A percentile compares a stretch with the other conserved stretches of the same genome.
These are phyloP conservation scores for Bonia amplexicaulis DNA, from an alignment of 176 grass and related monocot genomes.

Conservation along the genomic window DNA sequence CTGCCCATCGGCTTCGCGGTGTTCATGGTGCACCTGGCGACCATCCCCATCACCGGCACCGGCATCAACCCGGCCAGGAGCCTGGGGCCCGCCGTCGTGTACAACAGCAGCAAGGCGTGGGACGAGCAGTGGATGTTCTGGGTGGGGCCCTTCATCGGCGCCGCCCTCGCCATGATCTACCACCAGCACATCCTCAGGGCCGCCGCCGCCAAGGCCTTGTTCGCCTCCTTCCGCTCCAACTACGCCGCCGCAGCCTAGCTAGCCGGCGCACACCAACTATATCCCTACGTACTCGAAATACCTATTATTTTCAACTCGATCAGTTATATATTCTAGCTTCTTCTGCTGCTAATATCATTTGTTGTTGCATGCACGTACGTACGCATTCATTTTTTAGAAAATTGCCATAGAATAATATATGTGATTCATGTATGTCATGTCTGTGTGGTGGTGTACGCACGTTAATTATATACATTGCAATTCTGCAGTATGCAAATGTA, in stretches of 20 bases:
- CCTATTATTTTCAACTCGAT: too few species aligned
- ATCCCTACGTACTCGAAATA: background rate
- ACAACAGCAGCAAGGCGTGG: conserved; percentile 34
- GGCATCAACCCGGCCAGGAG: conserved; percentile 41
- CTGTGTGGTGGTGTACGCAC: too few species aligned
- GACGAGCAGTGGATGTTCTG: conserved; percentile 39
- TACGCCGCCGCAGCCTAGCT: background rate
- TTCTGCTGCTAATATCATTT: too few species aligned
- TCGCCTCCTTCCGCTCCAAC: conserved; percentile 22
- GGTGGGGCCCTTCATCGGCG: conserved; percentile 32
- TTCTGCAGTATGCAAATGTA: too few species aligned
- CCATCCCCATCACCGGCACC: conserved; percentile 35
- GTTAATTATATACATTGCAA: too few species aligned
- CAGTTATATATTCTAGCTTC: too few species aligned
- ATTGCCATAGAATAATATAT: too few species aligned
- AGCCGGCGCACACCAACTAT: background rate
- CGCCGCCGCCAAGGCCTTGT: conserved; percentile 22
- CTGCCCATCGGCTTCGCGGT: too few species aligned
- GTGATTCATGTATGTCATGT: too few species aligned
- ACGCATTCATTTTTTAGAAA: too few species aligned
- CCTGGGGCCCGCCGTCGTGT: conserved; percentile 9
- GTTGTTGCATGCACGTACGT: too few species aligned
- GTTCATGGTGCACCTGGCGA: conserved; percentile 27
- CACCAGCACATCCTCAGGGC: conserved; percentile 37
- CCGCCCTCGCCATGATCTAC: conserved; percentile 23